Evolutionary conservation across 2,329 filamentous ascomycete species (phyloP), one percentile per base, ranked within the genome.

Genomic region (Trichoderma atroviride): DNA sequence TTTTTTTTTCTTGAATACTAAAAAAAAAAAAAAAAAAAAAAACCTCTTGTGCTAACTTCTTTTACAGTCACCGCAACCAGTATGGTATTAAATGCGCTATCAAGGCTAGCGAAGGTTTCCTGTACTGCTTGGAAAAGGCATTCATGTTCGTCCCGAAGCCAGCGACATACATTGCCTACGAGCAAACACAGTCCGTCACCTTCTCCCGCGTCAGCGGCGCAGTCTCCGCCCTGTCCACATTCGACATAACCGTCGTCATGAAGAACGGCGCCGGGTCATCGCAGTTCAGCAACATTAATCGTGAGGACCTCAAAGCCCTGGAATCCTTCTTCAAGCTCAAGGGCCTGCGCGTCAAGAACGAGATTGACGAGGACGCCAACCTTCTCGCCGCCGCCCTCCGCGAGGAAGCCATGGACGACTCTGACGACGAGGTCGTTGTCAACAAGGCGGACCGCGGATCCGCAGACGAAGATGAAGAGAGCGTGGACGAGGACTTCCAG

Each of bases 61-160:
- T 31, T 24, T 29, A 7, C 63, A 88, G 92, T 74, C 96, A 98
- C 82, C 94, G 97, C 79, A 89, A 92, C 76, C 94, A 97, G 80
- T 93, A 91, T 74, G 96, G 96, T 70, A 96, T 99, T 81, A 99
- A 99, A 83, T 99, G 96, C 81, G 97, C 94, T n/a, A 97, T 99
- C 88, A 99, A 99, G 83, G 96, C 96, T 66, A 97, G 96, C 80
- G 96, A 99, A 83, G 96, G 96, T 71, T 94, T 97, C 78, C 85
- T 99, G 62, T 99, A 97, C 87, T 97, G 94, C 79, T 84, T 99
- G 74, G 96, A 99, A 81, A 97, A 97, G 83, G 95, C 94, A 9
- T 97, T 99, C 81, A 96, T 99, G 88, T 99, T 99, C 79, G 96
- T 99, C 19, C 96, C 96, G 37, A 99, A 99, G 83, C 96, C 96